Base-by-base conservation (phyloP, 2,329 filamentous ascomycete species). In the Mycosphaerella sp. region DNA sequence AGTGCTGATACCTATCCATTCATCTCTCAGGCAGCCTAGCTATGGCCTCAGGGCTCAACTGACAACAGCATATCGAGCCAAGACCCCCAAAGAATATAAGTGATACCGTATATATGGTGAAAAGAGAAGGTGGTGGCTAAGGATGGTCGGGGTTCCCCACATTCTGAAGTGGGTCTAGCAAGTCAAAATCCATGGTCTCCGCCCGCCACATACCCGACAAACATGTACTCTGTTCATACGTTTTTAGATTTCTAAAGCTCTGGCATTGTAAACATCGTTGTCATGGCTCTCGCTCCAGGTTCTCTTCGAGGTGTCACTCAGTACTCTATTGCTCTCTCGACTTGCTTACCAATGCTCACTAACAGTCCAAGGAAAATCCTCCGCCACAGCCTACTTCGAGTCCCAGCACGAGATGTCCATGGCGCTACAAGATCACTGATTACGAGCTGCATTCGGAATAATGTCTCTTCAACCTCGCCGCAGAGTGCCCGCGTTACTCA, bases 401-500 rank as follows among this genome's bases (percentile, higher is more conserved):
- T 29, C 8, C 6, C 10, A 38, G 10, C 6, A 38, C 34, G 12
- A 38, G 34, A 38, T 38, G 34, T n/a, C 10, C 4, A 38, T 38
- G 34, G 10, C 12, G 34, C 34, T 38, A 38, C 34, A 11, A 38
- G 34, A 38, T n/a, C 34, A 11, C 8, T 38, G 8, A 38, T 6
- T 38, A 38, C 34, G 34, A 38, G 10, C 10, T n/a, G 34, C 12
- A 11, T 2, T 38, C 34, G 12, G 4, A 11, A 29, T 12, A 45
- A 51, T 21, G 48, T 41, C 9, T 45, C 42, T 12, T 36, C 42
- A 39, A 41, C 14, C 8, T 26, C 42, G 10, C 21, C 41, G 3
- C 41, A 12, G 17, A 26, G 31, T 44, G 29, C 36, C 8, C 48
- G 41, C 14, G 14, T 57, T 11, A 53, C 46, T 26, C 59, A 59